Evolutionary conservation across 805 yeast species (phyloP).

Genomic region (Ogataea chonburiensis): DNA sequence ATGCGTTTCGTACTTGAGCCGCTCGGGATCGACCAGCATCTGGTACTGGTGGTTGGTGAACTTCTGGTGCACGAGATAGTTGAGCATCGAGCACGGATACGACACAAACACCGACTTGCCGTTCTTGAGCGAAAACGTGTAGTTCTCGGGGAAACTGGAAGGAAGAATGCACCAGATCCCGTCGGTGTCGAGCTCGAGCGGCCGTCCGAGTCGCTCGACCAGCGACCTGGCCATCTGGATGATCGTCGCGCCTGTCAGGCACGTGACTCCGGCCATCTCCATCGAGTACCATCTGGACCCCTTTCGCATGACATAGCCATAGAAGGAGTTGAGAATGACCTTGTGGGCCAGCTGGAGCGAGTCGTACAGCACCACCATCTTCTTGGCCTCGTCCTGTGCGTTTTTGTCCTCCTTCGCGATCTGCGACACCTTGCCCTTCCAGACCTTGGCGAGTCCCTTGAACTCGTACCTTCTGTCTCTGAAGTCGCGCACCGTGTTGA

Average conservation of each 20-base stretch:
- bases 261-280: conserved; percentile 99
- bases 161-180: conserved; percentile 99
- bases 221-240: conserved; percentile 94
- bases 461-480: conserved; percentile 96
- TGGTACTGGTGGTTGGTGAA: conserved; percentile 96
- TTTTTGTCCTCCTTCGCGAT: conserved; percentile 54
- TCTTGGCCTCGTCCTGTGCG: conserved; percentile 83
- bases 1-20: conserved; percentile 66
- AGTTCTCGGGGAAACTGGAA: conserved; percentile 88
- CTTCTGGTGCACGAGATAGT: conserved; percentile 83
- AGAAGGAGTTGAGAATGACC: conserved; percentile 92
- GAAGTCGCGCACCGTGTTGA: conserved; percentile 88
- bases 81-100: conserved; percentile 95
- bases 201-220: conserved; percentile 92
- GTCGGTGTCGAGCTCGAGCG: conserved; percentile 95
- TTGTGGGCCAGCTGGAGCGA: conserved; percentile 96
- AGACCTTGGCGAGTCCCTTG: conserved; percentile 87
- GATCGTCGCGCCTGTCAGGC: conserved; percentile 96
- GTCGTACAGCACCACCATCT: conserved; percentile 91
- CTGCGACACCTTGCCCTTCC: conserved; percentile 78
- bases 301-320: conserved; percentile 98
- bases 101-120: conserved; percentile 79
- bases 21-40: conserved; percentile 68
- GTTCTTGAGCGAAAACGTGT: conserved; percentile 61
- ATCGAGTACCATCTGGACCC: conserved; percentile 99